Evolutionary conservation across 768 basidiomycete genomes (phyloP).

Genomic region (Paxillus ammoniavirescens): DNA sequence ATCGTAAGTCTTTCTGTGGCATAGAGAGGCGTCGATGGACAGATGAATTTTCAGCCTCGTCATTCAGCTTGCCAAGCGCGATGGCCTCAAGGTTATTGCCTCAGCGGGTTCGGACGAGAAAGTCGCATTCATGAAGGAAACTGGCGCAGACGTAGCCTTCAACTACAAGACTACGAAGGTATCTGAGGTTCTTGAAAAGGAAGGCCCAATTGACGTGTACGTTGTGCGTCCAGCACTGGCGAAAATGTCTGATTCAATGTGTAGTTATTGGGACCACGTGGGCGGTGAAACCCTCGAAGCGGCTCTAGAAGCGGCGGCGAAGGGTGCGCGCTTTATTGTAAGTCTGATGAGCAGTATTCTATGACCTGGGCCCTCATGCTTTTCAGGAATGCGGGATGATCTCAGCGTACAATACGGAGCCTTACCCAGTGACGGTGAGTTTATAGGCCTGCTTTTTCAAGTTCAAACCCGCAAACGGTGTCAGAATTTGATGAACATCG

Average conservation of each 20-base stretch:
- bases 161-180: slow-evolving; percentile 68
- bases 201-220: slow-evolving; percentile 58
- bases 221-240: neutral
- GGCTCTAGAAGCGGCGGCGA: slow-evolving; percentile 46
- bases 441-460: neutral
- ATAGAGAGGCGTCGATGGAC: slow-evolving; percentile 8
- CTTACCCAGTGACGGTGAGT: slow-evolving; percentile 12
- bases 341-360: neutral
- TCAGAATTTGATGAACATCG: slow-evolving; percentile 40
- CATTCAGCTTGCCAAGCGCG: slow-evolving; percentile 49
- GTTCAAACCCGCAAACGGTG: slow-evolving; percentile 7
- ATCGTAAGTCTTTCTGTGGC: slow-evolving; percentile 38
- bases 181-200: slow-evolving; percentile 47
- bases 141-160: slow-evolving; percentile 71
- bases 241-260: neutral
- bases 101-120: slow-evolving; percentile 74
- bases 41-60: slow-evolving; percentile 34
- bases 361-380: neutral
- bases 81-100: slow-evolving; percentile 65
- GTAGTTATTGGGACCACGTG: slow-evolving; percentile 44
- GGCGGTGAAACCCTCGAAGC: slow-evolving; percentile 59
- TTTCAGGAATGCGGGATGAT: slow-evolving; percentile 33
- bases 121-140: slow-evolving; percentile 53
- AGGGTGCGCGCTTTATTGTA: slow-evolving; percentile 48
- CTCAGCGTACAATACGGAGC: slow-evolving; percentile 10